Percentiles rank a stretch among this genome's conserved stretches.
phyloP scores from a whole-genome alignment of 371 early-diverging fungal species.

The Choanephora cucurbitarum region DNA sequence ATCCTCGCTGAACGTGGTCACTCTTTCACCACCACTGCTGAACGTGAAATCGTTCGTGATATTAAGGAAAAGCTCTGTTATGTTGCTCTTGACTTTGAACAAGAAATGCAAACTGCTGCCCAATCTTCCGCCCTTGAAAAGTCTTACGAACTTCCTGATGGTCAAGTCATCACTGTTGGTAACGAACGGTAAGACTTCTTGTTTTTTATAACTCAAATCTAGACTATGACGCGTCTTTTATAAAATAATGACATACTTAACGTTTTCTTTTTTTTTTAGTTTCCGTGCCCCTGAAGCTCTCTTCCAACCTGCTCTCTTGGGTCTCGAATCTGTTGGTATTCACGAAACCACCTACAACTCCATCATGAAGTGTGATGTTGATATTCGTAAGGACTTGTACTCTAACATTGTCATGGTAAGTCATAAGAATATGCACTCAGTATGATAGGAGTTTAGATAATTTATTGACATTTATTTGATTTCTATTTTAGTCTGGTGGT shows the following conservation, averaged over 20 bases:
- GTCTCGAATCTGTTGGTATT: conserved; percentile 91
- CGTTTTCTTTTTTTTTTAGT: conserved; percentile 30
- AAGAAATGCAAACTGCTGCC: conserved; percentile 97
- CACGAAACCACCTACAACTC: conserved; percentile 96
- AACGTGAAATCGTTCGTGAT: conserved; percentile 99
- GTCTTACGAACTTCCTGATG: conserved; percentile 99
- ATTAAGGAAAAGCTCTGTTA: conserved; percentile 99
- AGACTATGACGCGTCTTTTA: neutral
- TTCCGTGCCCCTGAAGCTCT: conserved; percentile 99
- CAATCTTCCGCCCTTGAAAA: conserved; percentile 93
- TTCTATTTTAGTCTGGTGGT: conserved; percentile 61
- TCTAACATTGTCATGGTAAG: conserved; percentile 90
- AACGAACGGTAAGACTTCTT: conserved; percentile 75
- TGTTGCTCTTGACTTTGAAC: conserved; percentile 98
- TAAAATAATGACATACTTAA: neutral
- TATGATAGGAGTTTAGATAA: conserved; percentile 3
- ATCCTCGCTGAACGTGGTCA: conserved; percentile 99
- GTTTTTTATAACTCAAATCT: neutral
- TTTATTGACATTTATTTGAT: conserved; percentile 3
- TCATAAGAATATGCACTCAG: neutral
- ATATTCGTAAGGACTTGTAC: conserved; percentile 97
- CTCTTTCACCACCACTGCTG: conserved; percentile 99
- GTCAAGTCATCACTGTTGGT: conserved; percentile 98
- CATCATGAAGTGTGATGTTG: conserved; percentile 98
- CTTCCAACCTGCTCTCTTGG: conserved; percentile 97